phyloP scores from a whole-genome alignment of 2,329 filamentous ascomycete genomes.

The Pseudocercospora macadamiae region DNA sequence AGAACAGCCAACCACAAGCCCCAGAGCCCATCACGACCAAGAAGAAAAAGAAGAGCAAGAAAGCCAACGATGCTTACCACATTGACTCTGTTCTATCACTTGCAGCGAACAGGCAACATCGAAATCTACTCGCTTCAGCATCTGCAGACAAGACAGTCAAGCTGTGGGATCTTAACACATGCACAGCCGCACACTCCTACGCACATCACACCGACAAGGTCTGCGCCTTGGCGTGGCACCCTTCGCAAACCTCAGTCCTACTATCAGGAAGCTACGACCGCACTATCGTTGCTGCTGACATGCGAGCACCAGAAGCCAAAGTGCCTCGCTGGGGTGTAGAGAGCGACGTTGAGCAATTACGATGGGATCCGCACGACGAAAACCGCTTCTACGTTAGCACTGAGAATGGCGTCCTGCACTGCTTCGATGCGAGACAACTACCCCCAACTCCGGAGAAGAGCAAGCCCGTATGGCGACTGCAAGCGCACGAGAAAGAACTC shows the following conservation, averaged over 20 bases:
- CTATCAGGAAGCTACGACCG: constrained; percentile 94
- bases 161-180: constrained; percentile 93
- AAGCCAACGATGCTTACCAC: constrained; percentile 88
- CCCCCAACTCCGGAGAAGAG: constrained; percentile 72
- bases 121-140: constrained; percentile 90
- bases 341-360: constrained; percentile 88
- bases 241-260: constrained; percentile 80
- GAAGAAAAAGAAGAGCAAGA: constrained; percentile 88
- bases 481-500: constrained; percentile 91
- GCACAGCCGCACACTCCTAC: constrained; percentile 94
- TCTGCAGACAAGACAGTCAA: constrained; percentile 98
- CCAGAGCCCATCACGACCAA: constrained; percentile 64
- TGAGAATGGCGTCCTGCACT: constrained; percentile 88
- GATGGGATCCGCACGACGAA: constrained; percentile 89
- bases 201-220: constrained; percentile 96
- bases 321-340: constrained; percentile 89
- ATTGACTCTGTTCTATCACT: constrained; percentile 91
- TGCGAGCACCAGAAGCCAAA: constrained; percentile 86
- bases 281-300: constrained; percentile 91
- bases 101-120: constrained; percentile 88
- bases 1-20: constrained; percentile 43
- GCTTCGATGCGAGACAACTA: constrained; percentile 80
- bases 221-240: constrained; percentile 93
- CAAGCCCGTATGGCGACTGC: constrained; percentile 90
- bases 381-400: constrained; percentile 95